These are phyloP conservation scores for Candida dendrica DNA, from an alignment of 805 yeast genomes.

Conservation along the genomic window DNA sequence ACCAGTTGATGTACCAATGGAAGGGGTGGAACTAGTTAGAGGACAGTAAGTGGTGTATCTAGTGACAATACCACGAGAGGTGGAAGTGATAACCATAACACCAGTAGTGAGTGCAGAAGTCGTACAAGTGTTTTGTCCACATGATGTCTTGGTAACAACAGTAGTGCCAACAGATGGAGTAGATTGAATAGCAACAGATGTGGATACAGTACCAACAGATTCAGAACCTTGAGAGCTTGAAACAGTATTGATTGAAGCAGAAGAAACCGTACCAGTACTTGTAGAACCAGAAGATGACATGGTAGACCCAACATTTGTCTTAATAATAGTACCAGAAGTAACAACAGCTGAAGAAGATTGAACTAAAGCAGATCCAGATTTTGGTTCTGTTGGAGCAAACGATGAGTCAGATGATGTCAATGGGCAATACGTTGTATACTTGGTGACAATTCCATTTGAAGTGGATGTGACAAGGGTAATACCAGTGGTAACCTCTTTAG, in stretches of 20 bases:
- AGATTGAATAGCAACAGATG: too few relatives aligned
- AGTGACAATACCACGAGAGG: slow-evolving; percentile 21
- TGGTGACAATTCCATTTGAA: slow-evolving; percentile 22
- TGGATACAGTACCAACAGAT: too few relatives aligned
- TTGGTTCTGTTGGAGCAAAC: too few relatives aligned
- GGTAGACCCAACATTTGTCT: too few relatives aligned
- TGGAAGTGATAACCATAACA: slow-evolving; percentile 16
- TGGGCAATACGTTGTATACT: slow-evolving; percentile 37
- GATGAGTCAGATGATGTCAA: slow-evolving; percentile 14
- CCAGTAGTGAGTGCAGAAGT: slow-evolving; percentile 20
- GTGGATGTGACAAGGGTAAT: slow-evolving; percentile 24
- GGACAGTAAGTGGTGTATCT: slow-evolving; percentile 32
- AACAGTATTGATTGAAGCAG: too few relatives aligned
- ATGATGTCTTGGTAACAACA: slow-evolving; percentile 8
- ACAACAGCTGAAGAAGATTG: too few relatives aligned
- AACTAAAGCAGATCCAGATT: too few relatives aligned
- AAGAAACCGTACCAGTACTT: too few relatives aligned
- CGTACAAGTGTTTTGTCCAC: slow-evolving; percentile 16
- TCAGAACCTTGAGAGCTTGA: too few relatives aligned
- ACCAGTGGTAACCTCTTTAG: slow-evolving; percentile 3
- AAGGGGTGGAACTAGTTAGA: slow-evolving; percentile 3
- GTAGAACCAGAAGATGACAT: too few relatives aligned
- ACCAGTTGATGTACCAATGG: background rate
- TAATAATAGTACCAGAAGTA: too few relatives aligned
- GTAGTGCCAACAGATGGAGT: slow-evolving; percentile 7